These are phyloP conservation scores for Xenosphaeropsis pyriputrescens DNA, from an alignment of 2,329 filamentous ascomycete species.

Conservation along the genomic window DNA sequence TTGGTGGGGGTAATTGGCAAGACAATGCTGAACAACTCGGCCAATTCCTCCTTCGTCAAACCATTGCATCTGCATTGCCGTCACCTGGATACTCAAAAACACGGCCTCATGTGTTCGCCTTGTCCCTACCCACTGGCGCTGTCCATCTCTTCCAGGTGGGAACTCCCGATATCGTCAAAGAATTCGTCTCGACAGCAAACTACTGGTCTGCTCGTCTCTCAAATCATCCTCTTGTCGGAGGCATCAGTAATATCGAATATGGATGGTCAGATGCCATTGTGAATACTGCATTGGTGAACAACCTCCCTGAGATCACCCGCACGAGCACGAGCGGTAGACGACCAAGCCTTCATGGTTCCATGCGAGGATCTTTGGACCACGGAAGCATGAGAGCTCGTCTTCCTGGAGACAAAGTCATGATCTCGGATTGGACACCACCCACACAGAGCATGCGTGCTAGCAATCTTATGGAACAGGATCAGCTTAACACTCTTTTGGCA, in stretches of 20 bases:
- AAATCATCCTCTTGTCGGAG: constrained; percentile 83
- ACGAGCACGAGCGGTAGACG: constrained; percentile 23
- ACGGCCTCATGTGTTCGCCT: constrained; percentile 83
- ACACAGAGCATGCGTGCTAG: constrained; percentile 82
- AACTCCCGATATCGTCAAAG: constrained; percentile 83
- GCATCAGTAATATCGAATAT: constrained; percentile 94
- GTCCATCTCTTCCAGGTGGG: constrained; percentile 98
- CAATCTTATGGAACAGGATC: constrained; percentile 63
- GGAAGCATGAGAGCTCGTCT: constrained; percentile 35
- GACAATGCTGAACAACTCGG: constrained; percentile 87
- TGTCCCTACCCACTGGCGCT: constrained; percentile 81
- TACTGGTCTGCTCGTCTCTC: constrained; percentile 95
- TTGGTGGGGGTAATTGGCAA: constrained; percentile 96
- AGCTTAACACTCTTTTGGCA: constrained; percentile 55
- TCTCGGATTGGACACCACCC: constrained; percentile 81
- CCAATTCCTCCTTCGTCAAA: constrained; percentile 78
- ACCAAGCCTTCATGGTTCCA: constrained; percentile 43
- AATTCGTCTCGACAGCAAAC: constrained; percentile 89
- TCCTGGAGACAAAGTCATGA: constrained; percentile 70
- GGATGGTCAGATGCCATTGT: constrained; percentile 86
- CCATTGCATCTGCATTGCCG: constrained; percentile 79
- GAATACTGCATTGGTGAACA: constrained; percentile 31
- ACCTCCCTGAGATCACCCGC: constrained; percentile 24
- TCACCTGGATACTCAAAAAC: constrained; percentile 85
- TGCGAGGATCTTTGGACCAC: constrained; percentile 42